Percentiles rank a stretch among this genome's conserved stretches.
Evolutionary conservation across 352 stramenopile species (phyloP).

Genomic region (Plasmopara viticola): DNA sequence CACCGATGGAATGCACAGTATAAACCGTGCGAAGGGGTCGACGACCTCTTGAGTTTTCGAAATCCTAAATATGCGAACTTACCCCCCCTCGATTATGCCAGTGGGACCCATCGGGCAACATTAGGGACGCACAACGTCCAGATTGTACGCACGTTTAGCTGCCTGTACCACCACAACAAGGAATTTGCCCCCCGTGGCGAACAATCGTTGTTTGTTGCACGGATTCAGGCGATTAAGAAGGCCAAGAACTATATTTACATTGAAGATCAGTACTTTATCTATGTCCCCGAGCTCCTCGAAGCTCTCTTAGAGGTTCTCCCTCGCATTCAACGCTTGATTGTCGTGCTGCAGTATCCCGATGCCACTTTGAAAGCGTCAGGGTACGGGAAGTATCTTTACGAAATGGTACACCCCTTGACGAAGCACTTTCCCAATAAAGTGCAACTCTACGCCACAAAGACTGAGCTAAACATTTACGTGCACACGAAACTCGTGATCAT

Average conservation of each 20-base stretch:
- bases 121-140: constrained; percentile 35
- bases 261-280: constrained; percentile 30
- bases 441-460: constrained; percentile 38
- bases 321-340: constrained; percentile 37
- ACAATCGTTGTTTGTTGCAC: constrained; percentile 33
- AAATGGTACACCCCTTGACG: constrained; percentile 42
- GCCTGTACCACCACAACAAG: constrained; percentile 42
- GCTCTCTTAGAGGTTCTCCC: constrained; percentile 41
- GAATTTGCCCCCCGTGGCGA: constrained; percentile 51
- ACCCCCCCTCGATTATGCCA: constrained; percentile 3
- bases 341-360: constrained; percentile 30
- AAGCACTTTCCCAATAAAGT: constrained; percentile 24
- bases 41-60: constrained; percentile 14
- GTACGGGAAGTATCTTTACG: constrained; percentile 50
- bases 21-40: not conserved
- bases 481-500: constrained; percentile 53
- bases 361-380: constrained; percentile 16
- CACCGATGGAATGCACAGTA: constrained; percentile 43
- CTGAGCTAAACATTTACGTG: constrained; percentile 32
- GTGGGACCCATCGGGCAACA: constrained; percentile 5
- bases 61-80: constrained; percentile 21
- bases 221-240: constrained; percentile 38
- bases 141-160: constrained; percentile 49
- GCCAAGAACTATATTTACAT: constrained; percentile 35
- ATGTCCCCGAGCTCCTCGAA: constrained; percentile 37